Conservation (phyloP, 2,329 filamentous ascomycete species). For the Hymenoscyphus fraxineus region DNA sequence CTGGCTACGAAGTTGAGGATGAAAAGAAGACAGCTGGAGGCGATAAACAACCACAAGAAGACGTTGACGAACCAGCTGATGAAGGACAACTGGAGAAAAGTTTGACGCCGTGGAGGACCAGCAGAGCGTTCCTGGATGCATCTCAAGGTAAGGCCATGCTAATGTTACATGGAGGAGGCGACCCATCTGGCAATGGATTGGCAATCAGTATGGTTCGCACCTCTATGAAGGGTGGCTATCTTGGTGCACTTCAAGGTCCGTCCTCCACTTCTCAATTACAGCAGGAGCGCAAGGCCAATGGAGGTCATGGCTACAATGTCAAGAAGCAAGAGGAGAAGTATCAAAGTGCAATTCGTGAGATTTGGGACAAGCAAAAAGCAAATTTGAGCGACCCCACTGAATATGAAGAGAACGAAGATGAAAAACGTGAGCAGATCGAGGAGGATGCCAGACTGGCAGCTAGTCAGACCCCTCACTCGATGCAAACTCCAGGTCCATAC, state of each 20-base stretch:
- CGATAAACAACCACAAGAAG: conserved; percentile 33
- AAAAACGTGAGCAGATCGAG: conserved; percentile 23
- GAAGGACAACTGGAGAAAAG: conserved; percentile 67
- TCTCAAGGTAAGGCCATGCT: conserved; percentile 96
- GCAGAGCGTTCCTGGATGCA: conserved; percentile 93
- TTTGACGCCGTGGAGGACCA: conserved; percentile 93
- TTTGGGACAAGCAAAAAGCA: conserved; percentile 84
- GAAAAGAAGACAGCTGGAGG: conserved; percentile 49
- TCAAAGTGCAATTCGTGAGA: conserved; percentile 82
- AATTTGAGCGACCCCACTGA: conserved; percentile 72
- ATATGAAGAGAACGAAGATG: conserved; percentile 55
- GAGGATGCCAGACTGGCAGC: conserved; percentile 53
- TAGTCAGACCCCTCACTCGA: conserved; percentile 62
- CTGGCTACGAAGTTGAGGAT: conserved; percentile 73
- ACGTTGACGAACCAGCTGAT: conserved; percentile 24
- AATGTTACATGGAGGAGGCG: conserved; percentile 87
- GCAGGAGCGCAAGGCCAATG: conserved; percentile 74
- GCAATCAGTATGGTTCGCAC: conserved; percentile 97
- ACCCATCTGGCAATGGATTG: conserved; percentile 88
- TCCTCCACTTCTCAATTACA: conserved; percentile 65
- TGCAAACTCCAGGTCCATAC: conserved; percentile 54
- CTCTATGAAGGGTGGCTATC: conserved; percentile 95
- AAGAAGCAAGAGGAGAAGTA: conserved; percentile 91
- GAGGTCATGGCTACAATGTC: conserved; percentile 96
- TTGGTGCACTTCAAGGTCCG: conserved; percentile 72